phyloP scores from a whole-genome alignment of 75 land plant species.

The Picea glauca region DNA sequence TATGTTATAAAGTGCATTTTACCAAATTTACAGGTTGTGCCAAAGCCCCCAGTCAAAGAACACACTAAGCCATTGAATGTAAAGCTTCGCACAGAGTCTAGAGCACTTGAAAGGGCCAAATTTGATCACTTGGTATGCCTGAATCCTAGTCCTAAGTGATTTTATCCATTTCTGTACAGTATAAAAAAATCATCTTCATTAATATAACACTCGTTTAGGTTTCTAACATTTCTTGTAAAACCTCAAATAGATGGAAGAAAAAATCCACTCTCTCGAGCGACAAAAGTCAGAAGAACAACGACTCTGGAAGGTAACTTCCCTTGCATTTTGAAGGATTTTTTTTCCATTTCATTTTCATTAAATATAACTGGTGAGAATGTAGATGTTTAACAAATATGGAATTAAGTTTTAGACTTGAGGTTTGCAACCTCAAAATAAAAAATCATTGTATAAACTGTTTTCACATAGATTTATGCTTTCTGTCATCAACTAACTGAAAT shows the following conservation, averaged over 20 bases:
- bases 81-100: slow-evolving; percentile 18
- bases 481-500: no score
- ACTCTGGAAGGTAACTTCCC: slow-evolving; percentile 41
- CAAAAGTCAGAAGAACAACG: slow-evolving; percentile 51
- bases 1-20: neutral
- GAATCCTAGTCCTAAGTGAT: neutral
- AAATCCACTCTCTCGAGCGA: slow-evolving; percentile 36
- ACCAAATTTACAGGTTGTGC: slow-evolving; percentile 19
- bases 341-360: neutral
- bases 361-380: no score
- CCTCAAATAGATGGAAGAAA: slow-evolving; percentile 48
- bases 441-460: neutral
- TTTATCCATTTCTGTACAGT: neutral
- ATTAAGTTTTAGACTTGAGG: neutral
- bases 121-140: slow-evolving; percentile 33
- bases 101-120: slow-evolving; percentile 36
- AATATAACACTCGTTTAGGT: neutral
- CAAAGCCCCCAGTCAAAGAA: slow-evolving; percentile 34
- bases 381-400: neutral
- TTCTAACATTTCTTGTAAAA: neutral
- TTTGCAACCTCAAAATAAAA: no score
- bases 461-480: neutral
- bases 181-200: neutral
- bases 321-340: neutral
- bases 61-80: slow-evolving; percentile 31